A percentile compares a stretch with the other conserved stretches of the same genome.
Evolutionary conservation across 805 yeast species (phyloP).

Genomic region (Lipomyces yamadae): DNA sequence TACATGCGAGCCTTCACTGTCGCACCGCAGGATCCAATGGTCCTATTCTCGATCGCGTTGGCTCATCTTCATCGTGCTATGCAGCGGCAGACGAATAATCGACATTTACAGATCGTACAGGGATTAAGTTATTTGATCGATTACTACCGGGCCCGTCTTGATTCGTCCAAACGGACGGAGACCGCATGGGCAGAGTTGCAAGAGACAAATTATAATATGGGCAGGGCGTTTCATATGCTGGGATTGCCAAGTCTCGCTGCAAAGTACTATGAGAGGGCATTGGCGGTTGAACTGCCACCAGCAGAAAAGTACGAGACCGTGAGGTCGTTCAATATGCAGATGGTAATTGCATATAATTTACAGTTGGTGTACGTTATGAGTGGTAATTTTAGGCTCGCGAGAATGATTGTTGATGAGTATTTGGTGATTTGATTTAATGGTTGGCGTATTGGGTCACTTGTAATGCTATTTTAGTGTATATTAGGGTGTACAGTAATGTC

Average conservation of each 20-base stretch:
- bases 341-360: slow-evolving; percentile 86
- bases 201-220: slow-evolving; percentile 83
- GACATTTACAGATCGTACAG: slow-evolving; percentile 86
- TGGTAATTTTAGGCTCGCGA: slow-evolving; percentile 72
- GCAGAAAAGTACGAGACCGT: slow-evolving; percentile 49
- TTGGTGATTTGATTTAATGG: slow-evolving; percentile 43
- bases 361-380: slow-evolving; percentile 73
- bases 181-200: slow-evolving; percentile 57
- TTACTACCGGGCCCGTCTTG: slow-evolving; percentile 60
- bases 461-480: background rate
- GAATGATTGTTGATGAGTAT: slow-evolving; percentile 66
- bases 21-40: slow-evolving; percentile 75
- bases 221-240: slow-evolving; percentile 80
- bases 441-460: background rate
- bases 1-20: slow-evolving; percentile 70
- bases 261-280: slow-evolving; percentile 70
- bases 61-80: slow-evolving; percentile 87
- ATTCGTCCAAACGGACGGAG: slow-evolving; percentile 43
- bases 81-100: slow-evolving; percentile 83
- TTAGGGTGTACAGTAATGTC: background rate
- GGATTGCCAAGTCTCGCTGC: slow-evolving; percentile 79
- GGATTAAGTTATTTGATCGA: slow-evolving; percentile 80
- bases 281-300: slow-evolving; percentile 44
- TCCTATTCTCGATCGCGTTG: slow-evolving; percentile 74
- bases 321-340: slow-evolving; percentile 57